These are phyloP conservation scores for Jaminaea rosea DNA, from an alignment of 1,284 basidiomycete genomes.

Conservation along the genomic window DNA sequence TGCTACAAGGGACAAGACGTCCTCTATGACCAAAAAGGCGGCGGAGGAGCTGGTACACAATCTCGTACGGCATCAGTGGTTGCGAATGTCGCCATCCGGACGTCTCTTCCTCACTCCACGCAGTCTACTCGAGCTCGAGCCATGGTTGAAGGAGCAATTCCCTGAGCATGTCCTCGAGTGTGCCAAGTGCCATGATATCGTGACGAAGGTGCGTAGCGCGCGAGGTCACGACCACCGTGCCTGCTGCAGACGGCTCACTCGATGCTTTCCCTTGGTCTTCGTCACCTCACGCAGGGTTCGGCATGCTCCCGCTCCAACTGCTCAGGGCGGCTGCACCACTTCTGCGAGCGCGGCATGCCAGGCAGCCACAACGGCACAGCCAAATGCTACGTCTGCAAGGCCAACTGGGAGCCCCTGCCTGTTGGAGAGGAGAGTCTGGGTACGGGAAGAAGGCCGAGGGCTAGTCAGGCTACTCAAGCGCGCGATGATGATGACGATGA, in stretches of 20 bases:
- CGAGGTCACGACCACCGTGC: background rate
- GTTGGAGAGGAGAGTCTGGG: background rate
- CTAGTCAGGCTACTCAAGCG: background rate
- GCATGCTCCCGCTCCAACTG: background rate
- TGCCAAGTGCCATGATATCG: constrained; percentile 63
- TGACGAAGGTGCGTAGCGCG: constrained; percentile 17
- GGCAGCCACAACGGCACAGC: background rate
- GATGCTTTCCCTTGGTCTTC: background rate
- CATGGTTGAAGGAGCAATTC: constrained; percentile 67
- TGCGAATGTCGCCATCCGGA: constrained; percentile 57
- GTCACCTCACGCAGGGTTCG: background rate
- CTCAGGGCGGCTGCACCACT: background rate
- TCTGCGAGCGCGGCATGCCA: background rate
- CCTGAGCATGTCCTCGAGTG: constrained; percentile 61
- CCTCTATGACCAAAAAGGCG: constrained; percentile 64
- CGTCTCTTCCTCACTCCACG: constrained; percentile 69
- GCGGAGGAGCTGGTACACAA: constrained; percentile 65
- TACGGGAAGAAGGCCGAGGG: background rate
- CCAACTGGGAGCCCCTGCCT: background rate
- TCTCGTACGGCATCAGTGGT: constrained; percentile 72
- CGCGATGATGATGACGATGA: background rate
- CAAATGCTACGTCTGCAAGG: background rate
- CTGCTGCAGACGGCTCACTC: background rate
- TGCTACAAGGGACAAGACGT: constrained; percentile 52
- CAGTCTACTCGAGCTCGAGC: constrained; percentile 62